A percentile compares a stretch with the other conserved stretches of the same genome.
phyloP scores from a whole-genome alignment of 352 stramenopile species.

The Globisporangium acanthophoron region DNA sequence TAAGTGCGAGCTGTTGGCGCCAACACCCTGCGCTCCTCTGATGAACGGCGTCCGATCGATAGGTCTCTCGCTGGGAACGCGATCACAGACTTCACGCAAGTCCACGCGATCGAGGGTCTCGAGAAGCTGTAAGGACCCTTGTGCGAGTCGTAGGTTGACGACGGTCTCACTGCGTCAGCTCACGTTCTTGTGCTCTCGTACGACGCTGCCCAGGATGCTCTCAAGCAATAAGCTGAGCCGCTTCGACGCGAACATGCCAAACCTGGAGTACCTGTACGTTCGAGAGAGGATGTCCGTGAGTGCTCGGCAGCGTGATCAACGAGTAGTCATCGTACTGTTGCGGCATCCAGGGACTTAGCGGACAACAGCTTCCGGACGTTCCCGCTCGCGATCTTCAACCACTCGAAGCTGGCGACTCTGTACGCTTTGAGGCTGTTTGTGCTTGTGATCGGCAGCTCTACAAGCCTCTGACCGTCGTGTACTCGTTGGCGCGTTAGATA shows the following conservation, averaged over 20 bases:
- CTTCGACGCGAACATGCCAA: constrained; percentile 6
- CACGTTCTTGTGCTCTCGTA: neutral
- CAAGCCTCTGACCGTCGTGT: neutral
- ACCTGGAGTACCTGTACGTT: constrained; percentile 13
- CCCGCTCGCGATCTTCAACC: constrained; percentile 1
- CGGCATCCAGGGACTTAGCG: neutral
- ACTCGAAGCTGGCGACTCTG: neutral
- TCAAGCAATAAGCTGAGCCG: constrained; percentile 9
- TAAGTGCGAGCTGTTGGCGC: neutral
- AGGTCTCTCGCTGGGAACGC: neutral
- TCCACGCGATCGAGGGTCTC: neutral
- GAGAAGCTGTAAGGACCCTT: neutral
- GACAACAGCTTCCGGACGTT: neutral
- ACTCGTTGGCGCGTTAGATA: neutral
- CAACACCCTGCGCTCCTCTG: neutral
- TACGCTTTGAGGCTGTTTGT: neutral
- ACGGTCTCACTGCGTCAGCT: neutral
- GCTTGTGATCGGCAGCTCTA: neutral
- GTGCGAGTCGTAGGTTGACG: neutral
- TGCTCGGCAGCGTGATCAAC: neutral
- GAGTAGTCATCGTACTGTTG: neutral
- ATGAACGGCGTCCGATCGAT: neutral
- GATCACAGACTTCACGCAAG: neutral
- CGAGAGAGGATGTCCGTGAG: neutral
- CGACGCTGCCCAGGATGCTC: neutral